phyloP scores from a whole-genome alignment of 73 alveolate genomes.

The Symbiodinium pilosum region DNA sequence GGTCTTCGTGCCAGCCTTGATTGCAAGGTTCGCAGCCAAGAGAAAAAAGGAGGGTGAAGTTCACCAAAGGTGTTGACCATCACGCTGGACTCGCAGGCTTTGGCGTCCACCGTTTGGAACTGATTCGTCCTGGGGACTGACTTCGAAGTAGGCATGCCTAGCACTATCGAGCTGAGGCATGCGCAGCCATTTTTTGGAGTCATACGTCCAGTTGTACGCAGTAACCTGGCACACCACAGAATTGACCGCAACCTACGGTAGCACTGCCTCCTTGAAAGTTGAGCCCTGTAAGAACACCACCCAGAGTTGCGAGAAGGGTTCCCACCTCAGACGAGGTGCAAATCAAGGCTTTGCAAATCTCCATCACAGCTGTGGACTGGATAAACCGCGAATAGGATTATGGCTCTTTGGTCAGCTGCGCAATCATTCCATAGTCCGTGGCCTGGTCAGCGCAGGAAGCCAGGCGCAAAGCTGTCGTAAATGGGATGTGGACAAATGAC shows the following conservation, averaged over 20 bases:
- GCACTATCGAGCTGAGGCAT: not conserved
- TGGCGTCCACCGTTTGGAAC: constrained; percentile 57
- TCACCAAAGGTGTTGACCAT: not conserved
- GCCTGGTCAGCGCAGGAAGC: constrained; percentile 12
- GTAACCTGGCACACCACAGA: constrained; percentile 33
- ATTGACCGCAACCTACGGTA: no score
- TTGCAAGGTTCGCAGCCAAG: not conserved
- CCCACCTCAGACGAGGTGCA: no score
- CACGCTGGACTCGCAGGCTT: constrained; percentile 54
- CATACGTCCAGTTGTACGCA: constrained; percentile 77
- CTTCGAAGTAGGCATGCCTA: not conserved
- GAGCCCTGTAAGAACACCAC: not conserved
- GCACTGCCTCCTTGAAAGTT: no score
- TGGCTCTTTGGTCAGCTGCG: constrained; percentile 82
- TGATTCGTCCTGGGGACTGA: constrained; percentile 29
- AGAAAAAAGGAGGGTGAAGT: not conserved
- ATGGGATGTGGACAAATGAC: no score
- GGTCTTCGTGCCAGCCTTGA: constrained; percentile 96
- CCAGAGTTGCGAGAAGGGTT: constrained; percentile 93
- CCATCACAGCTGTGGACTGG: not conserved
- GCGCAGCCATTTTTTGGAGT: constrained; percentile 60
- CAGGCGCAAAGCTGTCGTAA: no score
- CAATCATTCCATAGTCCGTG: constrained; percentile 74
- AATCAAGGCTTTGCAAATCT: no score
- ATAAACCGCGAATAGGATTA: not conserved